These are phyloP conservation scores for Handroanthus guayacan DNA, from an alignment of 257 asterid species.

Conservation along the genomic window DNA sequence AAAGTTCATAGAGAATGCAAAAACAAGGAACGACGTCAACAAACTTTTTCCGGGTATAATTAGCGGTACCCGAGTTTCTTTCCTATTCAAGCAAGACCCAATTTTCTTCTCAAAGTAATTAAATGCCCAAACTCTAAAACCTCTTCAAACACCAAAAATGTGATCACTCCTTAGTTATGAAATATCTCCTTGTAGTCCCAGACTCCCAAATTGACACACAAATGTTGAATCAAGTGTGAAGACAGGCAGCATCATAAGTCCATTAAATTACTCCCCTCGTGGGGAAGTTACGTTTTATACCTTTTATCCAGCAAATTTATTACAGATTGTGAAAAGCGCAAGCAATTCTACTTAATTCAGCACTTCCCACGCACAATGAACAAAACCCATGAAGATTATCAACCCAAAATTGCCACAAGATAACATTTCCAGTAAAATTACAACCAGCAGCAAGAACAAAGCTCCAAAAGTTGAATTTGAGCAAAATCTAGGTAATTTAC, in stretches of 20 bases:
- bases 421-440: not conserved
- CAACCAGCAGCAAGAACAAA: not conserved
- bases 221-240: not conserved
- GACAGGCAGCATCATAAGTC: not conserved
- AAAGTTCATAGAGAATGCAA: not conserved
- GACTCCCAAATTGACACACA: not conserved
- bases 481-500: conserved; percentile 39
- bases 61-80: too few relatives aligned
- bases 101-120: not conserved
- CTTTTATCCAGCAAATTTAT: not conserved
- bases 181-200: not conserved
- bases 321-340: not conserved
- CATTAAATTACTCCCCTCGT: not conserved
- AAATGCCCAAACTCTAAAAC: not conserved
- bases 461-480: not conserved
- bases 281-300: not conserved
- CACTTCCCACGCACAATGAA: conserved; percentile 17
- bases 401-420: conserved; percentile 17
- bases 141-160: not conserved
- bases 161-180: not conserved
- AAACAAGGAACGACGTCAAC: too few relatives aligned
- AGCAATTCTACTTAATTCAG: not conserved
- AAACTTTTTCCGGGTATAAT: too few relatives aligned
- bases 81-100: not conserved
- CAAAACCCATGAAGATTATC: conserved; percentile 12